A percentile compares a stretch with the other conserved stretches of the same genome.
phyloP scores from a whole-genome alignment of 1,139 yeast genomes.

The Yamadazyma taylorii region DNA sequence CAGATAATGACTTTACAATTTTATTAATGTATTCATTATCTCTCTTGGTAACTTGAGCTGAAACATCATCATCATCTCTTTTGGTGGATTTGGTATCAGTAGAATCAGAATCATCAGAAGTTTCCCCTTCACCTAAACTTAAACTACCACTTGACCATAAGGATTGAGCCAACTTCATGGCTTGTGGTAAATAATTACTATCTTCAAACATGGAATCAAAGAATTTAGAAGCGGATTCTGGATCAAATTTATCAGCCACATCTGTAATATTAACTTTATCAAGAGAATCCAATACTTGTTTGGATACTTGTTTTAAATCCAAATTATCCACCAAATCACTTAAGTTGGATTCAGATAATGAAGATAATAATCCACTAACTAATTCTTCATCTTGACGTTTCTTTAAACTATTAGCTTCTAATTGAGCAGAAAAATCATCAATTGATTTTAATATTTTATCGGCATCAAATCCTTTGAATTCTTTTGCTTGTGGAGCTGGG shows the following conservation, averaged over 20 bases:
- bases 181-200: slow-evolving; percentile 20
- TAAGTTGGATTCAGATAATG: slow-evolving; percentile 12
- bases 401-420: slow-evolving; percentile 5
- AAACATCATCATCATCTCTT: background rate
- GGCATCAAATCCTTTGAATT: slow-evolving; percentile 8
- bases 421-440: slow-evolving; percentile 11
- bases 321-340: slow-evolving; percentile 12
- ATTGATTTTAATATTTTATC: slow-evolving; percentile 13
- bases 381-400: slow-evolving; percentile 12
- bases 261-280: slow-evolving; percentile 13
- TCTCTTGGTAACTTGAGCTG: slow-evolving; percentile 9
- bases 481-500: slow-evolving; percentile 5
- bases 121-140: slow-evolving; percentile 9
- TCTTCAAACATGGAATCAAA: slow-evolving; percentile 25
- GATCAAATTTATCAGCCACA: slow-evolving; percentile 21
- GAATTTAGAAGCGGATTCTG: slow-evolving; percentile 21
- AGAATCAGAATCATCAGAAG: background rate
- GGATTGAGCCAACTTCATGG: slow-evolving; percentile 20
- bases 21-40: slow-evolving; percentile 22
- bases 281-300: slow-evolving; percentile 10
- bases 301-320: slow-evolving; percentile 10
- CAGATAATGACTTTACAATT: slow-evolving; percentile 23
- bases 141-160: slow-evolving; percentile 17
- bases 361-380: slow-evolving; percentile 10
- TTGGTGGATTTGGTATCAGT: slow-evolving; percentile 6